Evolutionary conservation across 2,329 filamentous ascomycete species (phyloP).

Genomic region (Epicoccum sorghinum): DNA sequence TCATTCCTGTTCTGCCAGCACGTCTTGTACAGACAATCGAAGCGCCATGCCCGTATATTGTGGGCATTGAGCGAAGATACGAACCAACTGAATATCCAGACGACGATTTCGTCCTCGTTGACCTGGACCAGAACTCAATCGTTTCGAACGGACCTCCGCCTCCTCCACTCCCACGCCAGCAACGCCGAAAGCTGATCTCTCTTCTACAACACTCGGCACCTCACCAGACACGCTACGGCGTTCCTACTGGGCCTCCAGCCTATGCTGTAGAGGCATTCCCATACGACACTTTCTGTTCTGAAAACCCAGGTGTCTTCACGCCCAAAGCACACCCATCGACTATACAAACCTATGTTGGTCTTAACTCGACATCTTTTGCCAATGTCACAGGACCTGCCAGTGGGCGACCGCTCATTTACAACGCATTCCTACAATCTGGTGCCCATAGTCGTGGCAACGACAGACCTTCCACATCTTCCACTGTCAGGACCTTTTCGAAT

Average conservation of each 20-base stretch:
- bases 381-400: slow-evolving; percentile 62
- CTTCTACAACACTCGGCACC: slow-evolving; percentile 89
- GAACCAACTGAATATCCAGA: slow-evolving; percentile 85
- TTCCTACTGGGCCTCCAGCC: slow-evolving; percentile 84
- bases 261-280: slow-evolving; percentile 95
- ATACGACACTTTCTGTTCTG: slow-evolving; percentile 85
- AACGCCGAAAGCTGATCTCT: slow-evolving; percentile 86
- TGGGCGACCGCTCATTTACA: slow-evolving; percentile 76
- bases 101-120: slow-evolving; percentile 93
- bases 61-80: slow-evolving; percentile 92
- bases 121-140: slow-evolving; percentile 89
- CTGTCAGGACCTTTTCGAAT: slow-evolving; percentile 44
- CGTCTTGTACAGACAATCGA: slow-evolving; percentile 89
- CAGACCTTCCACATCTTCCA: slow-evolving; percentile 65
- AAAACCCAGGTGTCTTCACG: slow-evolving; percentile 81
- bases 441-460: slow-evolving; percentile 68
- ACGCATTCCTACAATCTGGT: slow-evolving; percentile 83
- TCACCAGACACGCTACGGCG: slow-evolving; percentile 84
- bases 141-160: slow-evolving; percentile 80
- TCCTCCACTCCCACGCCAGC: slow-evolving; percentile 81
- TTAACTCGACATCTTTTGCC: slow-evolving; percentile 88
- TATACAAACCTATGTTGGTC: slow-evolving; percentile 82
- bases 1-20: slow-evolving; percentile 89
- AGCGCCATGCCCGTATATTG: slow-evolving; percentile 94
- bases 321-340: slow-evolving; percentile 72